Evolutionary conservation across 129 eudicot genomes (phyloP), one percentile per base, ranked within the genome.

Genomic region (Saussurea involucrata): DNA sequence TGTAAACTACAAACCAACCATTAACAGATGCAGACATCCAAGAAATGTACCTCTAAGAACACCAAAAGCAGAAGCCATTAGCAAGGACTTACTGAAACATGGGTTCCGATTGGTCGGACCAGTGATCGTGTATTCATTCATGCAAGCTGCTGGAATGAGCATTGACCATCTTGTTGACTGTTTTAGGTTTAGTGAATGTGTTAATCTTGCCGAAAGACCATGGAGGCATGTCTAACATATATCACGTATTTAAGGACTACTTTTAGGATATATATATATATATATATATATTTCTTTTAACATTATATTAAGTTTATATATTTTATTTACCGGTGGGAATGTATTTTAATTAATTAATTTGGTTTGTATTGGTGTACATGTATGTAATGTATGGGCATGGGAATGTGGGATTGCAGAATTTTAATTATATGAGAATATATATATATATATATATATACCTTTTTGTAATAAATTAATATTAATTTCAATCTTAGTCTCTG

Each of bases 111-210:
- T 89, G 24, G 99, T 95, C 17, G 99, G 99, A 1, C 97, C 97
- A 3, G 99, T 95, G 64, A 89, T 95, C 21, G 88, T 88, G 20
- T 87, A 95, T 36, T 95, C 99, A 6, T 95, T 95, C 92, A 92
- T 92, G 95, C 99, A 95, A 81, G 99, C 99, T 11, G 89, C 92
- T 6, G 99, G 99, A 36, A 87, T 95, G 92, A 87, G 92, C 69
- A 90, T 92, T 75, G 99, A 95, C 82, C 99, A 95, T 87, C 90
- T 95, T 28, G 93, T 95, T 60, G 96, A 95, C 85, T 95, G 99
- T 75, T 92, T 86, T 85, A 88, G 99, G 78, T 85, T 85, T 72
- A 78, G 75, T 63, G 97, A 95, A 69, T 95, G 99, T 65, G 94
- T 92, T n/a, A 86, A 85, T 57, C 96, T 88, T 78, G 97, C 99